Base-by-base conservation (phyloP, 2,329 filamentous ascomycete species). In the Xenoacremonium recifei region DNA sequence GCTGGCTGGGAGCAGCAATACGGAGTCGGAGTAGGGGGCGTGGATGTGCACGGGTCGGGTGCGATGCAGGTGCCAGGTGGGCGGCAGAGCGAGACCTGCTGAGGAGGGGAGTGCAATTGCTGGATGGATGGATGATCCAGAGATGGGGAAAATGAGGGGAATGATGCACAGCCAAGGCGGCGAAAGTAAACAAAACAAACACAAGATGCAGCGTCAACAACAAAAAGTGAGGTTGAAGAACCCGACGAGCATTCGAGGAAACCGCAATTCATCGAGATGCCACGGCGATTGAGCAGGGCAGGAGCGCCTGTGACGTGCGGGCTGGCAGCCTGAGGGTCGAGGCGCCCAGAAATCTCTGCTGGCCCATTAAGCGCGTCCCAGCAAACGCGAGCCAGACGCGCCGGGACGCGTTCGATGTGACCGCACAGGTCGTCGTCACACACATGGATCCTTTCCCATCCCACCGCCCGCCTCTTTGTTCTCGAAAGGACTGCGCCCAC, bases 351-450 rank as follows among this genome's bases (percentile, higher is more conserved):
- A 21, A 32, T 4, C 7, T 6, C 18, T 27, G 31, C 25, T 40
- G 27, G 11, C 17, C 20, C 7, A 21, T n/a, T 35, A 39, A 27
- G 42, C 44, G 44, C 47, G 47, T 40, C 10, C 13, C 11, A 7
- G 13, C 6, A 17, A 20, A 40, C 47, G 44, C 47, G 47, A 50
- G 41, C 42, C 37, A 21, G 10, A 40, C 47, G 35, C 47, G 47
- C 39, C 4, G 35, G 29, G 38, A 45, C 47, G 47, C 47, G 47
- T 35, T 18, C n/a, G 6, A 21, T 19, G 17, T 18, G 32, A 34
- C 32, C 17, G 10, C 32, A 34, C 16, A 20, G 20, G 17, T 9
- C 17, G 32, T 34, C 16, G n/a, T n/a, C n/a, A n/a, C n/a, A 34
- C 17, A 34, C 32, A 15, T 9, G 17, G 32, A 34, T 20, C 16